Conservation (phyloP, 495 filamentous ascomycete genomes). For the Neurospora sp. region DNA sequence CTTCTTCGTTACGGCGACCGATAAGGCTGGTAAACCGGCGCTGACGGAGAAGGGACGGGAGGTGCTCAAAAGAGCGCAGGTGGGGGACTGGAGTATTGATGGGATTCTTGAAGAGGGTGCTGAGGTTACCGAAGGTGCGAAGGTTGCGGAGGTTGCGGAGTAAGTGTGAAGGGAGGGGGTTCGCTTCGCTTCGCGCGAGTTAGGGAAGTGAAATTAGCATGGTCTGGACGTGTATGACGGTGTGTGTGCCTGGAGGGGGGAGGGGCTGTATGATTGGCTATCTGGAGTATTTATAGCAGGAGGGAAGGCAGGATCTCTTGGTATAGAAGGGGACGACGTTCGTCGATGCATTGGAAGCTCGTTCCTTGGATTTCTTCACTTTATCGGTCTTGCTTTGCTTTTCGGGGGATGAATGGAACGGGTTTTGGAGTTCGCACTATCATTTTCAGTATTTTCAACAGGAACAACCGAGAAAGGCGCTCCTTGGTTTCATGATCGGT, state of each 20-base stretch:
- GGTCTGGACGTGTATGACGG: not conserved
- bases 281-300: not conserved
- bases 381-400: not conserved
- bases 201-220: not conserved
- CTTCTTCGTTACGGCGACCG: conserved; percentile 72
- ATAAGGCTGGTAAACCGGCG: conserved; percentile 65
- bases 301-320: not conserved
- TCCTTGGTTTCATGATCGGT: too few species aligned
- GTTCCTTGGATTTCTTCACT: not conserved
- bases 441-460: not conserved
- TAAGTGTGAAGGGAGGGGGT: not conserved
- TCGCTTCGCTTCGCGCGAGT: too few species aligned
- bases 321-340: not conserved
- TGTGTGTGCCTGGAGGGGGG: not conserved
- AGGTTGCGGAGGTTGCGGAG: not conserved
- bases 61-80: conserved; percentile 59
- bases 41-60: conserved; percentile 67
- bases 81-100: conserved; percentile 44
- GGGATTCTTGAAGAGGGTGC: conserved; percentile 21
- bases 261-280: not conserved
- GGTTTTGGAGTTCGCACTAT: not conserved
- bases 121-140: not conserved
- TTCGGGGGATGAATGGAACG: not conserved
- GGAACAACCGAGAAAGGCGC: not conserved
- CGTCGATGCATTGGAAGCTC: not conserved